phyloP scores from a whole-genome alignment of 306 rosid species.

The Prinsepia uniflora region DNA sequence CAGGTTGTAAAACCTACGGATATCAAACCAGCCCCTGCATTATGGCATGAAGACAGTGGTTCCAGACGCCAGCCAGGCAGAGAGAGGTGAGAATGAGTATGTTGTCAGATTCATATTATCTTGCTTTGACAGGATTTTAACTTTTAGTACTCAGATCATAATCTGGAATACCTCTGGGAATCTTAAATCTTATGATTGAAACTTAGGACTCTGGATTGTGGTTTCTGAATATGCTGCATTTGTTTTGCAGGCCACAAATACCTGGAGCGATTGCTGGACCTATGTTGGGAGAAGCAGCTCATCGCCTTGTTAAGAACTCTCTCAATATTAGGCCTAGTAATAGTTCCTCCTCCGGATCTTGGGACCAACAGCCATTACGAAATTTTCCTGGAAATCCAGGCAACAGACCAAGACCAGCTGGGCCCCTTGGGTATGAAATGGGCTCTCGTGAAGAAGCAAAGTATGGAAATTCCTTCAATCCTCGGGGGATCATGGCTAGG shows the following conservation, averaged over 20 bases:
- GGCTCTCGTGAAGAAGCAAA: conserved; percentile 60
- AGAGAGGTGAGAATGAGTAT: conserved; percentile 56
- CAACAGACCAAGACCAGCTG: conserved; percentile 52
- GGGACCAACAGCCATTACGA: conserved; percentile 45
- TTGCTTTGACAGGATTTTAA: background rate
- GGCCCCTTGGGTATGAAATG: conserved; percentile 67
- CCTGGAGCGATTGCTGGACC: conserved; percentile 84
- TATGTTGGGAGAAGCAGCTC: conserved; percentile 93
- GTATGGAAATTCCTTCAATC: conserved; percentile 46
- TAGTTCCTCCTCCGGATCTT: conserved; percentile 44
- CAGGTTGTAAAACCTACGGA: conserved; percentile 72
- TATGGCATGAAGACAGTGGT: conserved; percentile 92
- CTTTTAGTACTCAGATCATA: background rate
- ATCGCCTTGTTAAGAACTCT: conserved; percentile 83
- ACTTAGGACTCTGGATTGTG: too few relatives aligned
- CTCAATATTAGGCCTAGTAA: conserved; percentile 54
- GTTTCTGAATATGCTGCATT: conserved; percentile 22
- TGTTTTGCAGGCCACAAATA: conserved; percentile 59
- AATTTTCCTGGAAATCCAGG: conserved; percentile 40
- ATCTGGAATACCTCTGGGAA: background rate
- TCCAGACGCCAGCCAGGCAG: conserved; percentile 64
- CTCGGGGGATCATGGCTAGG: conserved; percentile 50
- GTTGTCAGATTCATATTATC: conserved; percentile 9
- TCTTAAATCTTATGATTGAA: background rate
- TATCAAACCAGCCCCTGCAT: conserved; percentile 66